phyloP scores from a whole-genome alignment of 352 stramenopile genomes.

The Stramenopiles sp. region DNA sequence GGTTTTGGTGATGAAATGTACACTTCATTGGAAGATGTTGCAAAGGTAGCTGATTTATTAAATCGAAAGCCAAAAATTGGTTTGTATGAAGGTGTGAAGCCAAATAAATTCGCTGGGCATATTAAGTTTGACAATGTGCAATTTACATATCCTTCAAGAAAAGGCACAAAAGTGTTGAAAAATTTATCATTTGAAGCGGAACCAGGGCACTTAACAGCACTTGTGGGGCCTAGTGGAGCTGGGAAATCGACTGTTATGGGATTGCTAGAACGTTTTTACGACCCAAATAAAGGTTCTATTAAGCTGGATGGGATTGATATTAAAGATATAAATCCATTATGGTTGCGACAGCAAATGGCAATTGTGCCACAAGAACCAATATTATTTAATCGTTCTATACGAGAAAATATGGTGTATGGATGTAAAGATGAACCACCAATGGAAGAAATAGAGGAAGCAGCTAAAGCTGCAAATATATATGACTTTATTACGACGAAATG shows the following conservation, averaged over 20 bases:
- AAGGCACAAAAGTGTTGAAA: conserved; percentile 13
- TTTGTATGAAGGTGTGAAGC: background rate
- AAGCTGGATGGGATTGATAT: conserved; percentile 24
- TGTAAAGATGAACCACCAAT: background rate
- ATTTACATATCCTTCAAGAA: conserved; percentile 66
- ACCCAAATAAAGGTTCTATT: conserved; percentile 28
- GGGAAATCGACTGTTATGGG: conserved; percentile 47
- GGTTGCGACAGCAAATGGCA: background rate
- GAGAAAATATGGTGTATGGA: conserved; percentile 56
- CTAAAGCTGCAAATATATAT: conserved; percentile 5
- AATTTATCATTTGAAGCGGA: conserved; percentile 28
- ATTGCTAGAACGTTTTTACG: conserved; percentile 46
- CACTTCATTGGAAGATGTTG: background rate
- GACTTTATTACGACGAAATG: conserved; percentile 1
- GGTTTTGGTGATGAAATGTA: conserved; percentile 8
- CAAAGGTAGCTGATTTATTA: background rate
- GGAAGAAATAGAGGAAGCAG: background rate
- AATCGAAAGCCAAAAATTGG: conserved; percentile 7
- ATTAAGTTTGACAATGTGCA: conserved; percentile 58
- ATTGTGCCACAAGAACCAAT: conserved; percentile 11
- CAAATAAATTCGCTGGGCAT: conserved; percentile 27
- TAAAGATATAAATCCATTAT: conserved; percentile 5
- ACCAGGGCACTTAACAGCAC: conserved; percentile 39
- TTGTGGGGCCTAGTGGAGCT: conserved; percentile 40
- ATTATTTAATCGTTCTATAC: conserved; percentile 23